A percentile compares a stretch with the other conserved stretches of the same genome.
phyloP scores from a whole-genome alignment of 2,329 filamentous ascomycete species.

The Cladosporium velox region DNA sequence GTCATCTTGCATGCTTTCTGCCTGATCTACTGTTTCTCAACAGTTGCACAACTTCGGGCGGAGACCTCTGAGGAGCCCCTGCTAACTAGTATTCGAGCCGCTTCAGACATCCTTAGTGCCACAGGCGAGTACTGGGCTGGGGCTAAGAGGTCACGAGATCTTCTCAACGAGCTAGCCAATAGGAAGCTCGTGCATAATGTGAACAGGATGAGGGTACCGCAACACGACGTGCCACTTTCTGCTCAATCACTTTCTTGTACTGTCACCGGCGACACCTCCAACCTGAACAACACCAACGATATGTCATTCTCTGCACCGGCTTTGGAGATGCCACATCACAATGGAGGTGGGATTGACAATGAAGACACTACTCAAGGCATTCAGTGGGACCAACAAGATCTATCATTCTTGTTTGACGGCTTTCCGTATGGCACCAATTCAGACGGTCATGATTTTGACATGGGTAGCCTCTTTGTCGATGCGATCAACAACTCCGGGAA shows the following conservation, averaged over 20 bases:
- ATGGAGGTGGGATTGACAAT: not conserved
- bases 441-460: not conserved
- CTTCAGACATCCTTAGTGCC: not conserved
- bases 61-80: not conserved
- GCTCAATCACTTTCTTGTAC: not conserved
- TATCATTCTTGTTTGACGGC: not conserved
- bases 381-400: not conserved
- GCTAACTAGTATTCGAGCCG: not conserved
- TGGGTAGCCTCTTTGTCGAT: not conserved
- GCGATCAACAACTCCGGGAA: not conserved
- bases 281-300: not conserved
- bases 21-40: not conserved
- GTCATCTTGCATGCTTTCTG: conserved; percentile 8
- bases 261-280: not conserved
- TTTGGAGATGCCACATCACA: not conserved
- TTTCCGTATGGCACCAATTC: not conserved
- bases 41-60: not conserved
- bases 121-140: conserved; percentile 9
- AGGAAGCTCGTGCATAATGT: not conserved
- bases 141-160: not conserved
- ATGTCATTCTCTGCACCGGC: not conserved
- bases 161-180: not conserved
- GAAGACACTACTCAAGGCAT: not conserved
- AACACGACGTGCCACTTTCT: not conserved
- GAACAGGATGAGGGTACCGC: not conserved